A percentile compares a stretch with the other conserved stretches of the same genome.
phyloP scores from a whole-genome alignment of 352 stramenopile species.

The Pythium biforme region DNA sequence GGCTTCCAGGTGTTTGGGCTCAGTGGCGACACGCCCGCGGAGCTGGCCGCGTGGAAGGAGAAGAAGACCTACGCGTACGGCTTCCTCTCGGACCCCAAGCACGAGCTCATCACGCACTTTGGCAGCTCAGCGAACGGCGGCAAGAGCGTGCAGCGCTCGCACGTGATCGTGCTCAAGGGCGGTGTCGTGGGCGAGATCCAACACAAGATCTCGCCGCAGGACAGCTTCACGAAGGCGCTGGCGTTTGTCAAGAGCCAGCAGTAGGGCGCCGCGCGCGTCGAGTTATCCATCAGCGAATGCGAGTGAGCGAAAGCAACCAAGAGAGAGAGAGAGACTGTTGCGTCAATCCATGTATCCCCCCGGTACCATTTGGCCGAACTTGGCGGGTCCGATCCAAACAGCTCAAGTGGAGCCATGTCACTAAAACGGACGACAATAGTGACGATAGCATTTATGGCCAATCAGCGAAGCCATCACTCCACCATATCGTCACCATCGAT shows the following conservation, averaged over 20 bases:
- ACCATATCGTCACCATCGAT: slow-evolving; percentile 1
- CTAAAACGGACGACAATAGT: background rate
- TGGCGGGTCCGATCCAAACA: background rate
- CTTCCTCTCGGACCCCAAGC: slow-evolving; percentile 78
- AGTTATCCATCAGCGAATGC: background rate
- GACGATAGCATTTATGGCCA: slow-evolving; percentile 2
- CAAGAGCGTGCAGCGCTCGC: slow-evolving; percentile 72
- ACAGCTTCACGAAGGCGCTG: slow-evolving; percentile 80
- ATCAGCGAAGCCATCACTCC: background rate
- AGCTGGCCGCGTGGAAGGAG: slow-evolving; percentile 76
- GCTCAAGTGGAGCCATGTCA: slow-evolving; percentile 16
- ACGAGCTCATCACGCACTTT: slow-evolving; percentile 76
- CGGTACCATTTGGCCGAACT: background rate
- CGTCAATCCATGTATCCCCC: background rate
- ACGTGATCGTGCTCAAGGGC: slow-evolving; percentile 80
- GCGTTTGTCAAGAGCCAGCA: slow-evolving; percentile 51
- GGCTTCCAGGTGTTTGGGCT: slow-evolving; percentile 84
- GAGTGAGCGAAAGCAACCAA: background rate
- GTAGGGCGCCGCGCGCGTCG: background rate
- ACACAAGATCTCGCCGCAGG: slow-evolving; percentile 66
- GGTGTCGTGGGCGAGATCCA: slow-evolving; percentile 73
- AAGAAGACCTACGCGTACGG: slow-evolving; percentile 80
- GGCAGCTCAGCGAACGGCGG: slow-evolving; percentile 67
- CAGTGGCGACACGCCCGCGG: slow-evolving; percentile 61
- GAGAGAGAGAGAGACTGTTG: slow-evolving; percentile 9